phyloP scores from a whole-genome alignment of 441 rosid genomes.

The Kokia cookei region DNA sequence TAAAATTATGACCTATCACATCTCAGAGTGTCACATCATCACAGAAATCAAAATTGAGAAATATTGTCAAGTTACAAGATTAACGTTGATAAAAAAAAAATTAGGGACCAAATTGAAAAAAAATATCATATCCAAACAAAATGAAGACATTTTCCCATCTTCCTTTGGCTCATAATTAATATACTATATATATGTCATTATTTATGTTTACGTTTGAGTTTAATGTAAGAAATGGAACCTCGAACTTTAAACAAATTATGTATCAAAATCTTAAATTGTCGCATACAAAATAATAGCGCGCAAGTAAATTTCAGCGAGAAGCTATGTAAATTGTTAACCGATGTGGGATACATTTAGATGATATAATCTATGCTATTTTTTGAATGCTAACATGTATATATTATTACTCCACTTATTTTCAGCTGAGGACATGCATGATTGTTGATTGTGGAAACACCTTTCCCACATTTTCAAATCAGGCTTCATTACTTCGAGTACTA shows the following conservation, averaged over 20 bases:
- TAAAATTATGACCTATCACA: fast-evolving
- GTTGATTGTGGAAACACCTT: background rate
- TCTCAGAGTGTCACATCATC: too few species aligned
- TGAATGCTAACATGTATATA: background rate
- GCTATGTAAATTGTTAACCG: background rate
- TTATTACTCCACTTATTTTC: background rate
- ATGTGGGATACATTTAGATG: background rate
- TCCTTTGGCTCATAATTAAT: background rate
- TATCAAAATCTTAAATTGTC: background rate
- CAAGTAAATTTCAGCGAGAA: background rate
- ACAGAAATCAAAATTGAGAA: too few species aligned
- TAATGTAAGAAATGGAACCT: background rate
- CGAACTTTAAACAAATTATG: background rate
- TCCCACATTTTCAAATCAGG: background rate
- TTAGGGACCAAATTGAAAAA: too few species aligned
- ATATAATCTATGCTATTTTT: background rate
- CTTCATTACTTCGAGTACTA: background rate
- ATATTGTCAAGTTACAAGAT: too few species aligned
- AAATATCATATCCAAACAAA: background rate
- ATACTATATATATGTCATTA: background rate
- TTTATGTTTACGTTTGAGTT: background rate
- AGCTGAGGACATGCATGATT: background rate
- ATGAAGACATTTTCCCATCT: background rate
- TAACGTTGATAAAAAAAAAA: too few species aligned
- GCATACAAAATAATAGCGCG: background rate